Evolutionary conservation across 257 asterid species (phyloP).

Genomic region (Prunella vulgaris): DNA sequence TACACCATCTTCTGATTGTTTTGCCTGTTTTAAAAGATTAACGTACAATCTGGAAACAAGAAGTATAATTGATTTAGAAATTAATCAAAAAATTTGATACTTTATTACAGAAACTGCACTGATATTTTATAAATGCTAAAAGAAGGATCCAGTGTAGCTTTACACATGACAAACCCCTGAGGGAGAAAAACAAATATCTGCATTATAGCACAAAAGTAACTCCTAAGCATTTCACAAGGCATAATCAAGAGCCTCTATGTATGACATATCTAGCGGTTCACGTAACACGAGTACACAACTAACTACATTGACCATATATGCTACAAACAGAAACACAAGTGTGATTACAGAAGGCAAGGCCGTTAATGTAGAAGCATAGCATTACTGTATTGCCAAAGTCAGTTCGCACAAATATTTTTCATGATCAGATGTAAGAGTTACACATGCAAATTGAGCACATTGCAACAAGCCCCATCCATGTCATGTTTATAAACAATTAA

Average conservation of each 20-base stretch:
- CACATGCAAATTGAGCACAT: not conserved
- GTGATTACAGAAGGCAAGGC: conserved; percentile 9
- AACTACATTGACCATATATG: not conserved
- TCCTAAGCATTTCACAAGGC: not conserved
- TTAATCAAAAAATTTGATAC: not conserved
- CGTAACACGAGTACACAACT: not conserved
- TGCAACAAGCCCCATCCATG: not conserved
- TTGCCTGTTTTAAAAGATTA: conserved; percentile 42
- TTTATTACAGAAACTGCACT: conserved; percentile 1
- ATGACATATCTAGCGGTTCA: not conserved
- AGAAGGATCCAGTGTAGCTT: conserved; percentile 9
- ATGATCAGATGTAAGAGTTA: not conserved
- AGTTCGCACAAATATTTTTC: not conserved
- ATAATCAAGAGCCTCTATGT: not conserved
- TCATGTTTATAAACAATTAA: not conserved
- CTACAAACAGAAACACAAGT: not conserved
- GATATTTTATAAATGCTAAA: not conserved
- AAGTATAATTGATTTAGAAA: conserved; percentile 20
- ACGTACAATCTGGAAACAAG: conserved; percentile 49
- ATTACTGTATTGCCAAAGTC: not conserved
- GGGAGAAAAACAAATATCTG: not conserved
- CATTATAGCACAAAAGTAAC: conserved; percentile 1
- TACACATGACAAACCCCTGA: conserved; percentile 10
- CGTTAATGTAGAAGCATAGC: not conserved
- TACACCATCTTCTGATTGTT: conserved; percentile 39